phyloP scores from a whole-genome alignment of 495 filamentous ascomycete genomes.

The Patellaria atrata region DNA sequence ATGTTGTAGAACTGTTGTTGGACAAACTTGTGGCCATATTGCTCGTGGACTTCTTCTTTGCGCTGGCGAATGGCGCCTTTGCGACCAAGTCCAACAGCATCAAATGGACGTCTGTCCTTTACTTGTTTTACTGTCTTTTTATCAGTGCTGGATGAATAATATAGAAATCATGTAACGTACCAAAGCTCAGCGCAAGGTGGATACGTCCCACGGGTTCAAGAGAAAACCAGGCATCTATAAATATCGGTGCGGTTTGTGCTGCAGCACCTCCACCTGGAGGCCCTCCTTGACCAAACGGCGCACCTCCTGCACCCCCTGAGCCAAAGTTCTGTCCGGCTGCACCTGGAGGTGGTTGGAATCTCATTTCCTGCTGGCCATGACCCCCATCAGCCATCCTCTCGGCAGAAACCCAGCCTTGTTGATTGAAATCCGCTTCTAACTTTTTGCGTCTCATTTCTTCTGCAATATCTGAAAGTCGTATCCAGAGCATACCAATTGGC shows the following conservation, averaged over 20 bases:
- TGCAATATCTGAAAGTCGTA: conserved; percentile 90
- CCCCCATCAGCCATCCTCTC: conserved; percentile 66
- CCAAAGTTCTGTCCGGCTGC: conserved; percentile 18
- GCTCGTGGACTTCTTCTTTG: conserved; percentile 94
- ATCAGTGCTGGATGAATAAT: too few species aligned
- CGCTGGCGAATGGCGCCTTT: conserved; percentile 93
- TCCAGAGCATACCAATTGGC: conserved; percentile 90
- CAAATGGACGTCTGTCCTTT: conserved; percentile 56
- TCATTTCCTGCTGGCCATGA: conserved; percentile 23
- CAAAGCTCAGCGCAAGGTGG: conserved; percentile 73
- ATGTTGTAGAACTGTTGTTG: conserved; percentile 99
- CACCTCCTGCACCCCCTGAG: conserved; percentile 17
- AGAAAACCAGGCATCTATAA: conserved; percentile 93
- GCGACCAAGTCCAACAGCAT: conserved; percentile 78
- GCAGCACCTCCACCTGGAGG: conserved; percentile 22
- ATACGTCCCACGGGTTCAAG: conserved; percentile 88
- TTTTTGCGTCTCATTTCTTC: conserved; percentile 97
- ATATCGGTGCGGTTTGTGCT: conserved; percentile 38
- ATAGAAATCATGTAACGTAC: conserved; percentile 35
- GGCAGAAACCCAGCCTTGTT: conserved; percentile 89
- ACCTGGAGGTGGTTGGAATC: conserved; percentile 32
- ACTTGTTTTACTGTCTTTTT: conserved; percentile 57
- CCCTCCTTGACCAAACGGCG: conserved; percentile 14
- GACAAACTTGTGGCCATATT: conserved; percentile 97
- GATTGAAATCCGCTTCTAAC: conserved; percentile 85